Percentiles rank a stretch among this genome's conserved stretches.
These are phyloP conservation scores for Nigrospora osmanthi DNA, from an alignment of 2,329 filamentous ascomycete genomes.

Conservation along the genomic window DNA sequence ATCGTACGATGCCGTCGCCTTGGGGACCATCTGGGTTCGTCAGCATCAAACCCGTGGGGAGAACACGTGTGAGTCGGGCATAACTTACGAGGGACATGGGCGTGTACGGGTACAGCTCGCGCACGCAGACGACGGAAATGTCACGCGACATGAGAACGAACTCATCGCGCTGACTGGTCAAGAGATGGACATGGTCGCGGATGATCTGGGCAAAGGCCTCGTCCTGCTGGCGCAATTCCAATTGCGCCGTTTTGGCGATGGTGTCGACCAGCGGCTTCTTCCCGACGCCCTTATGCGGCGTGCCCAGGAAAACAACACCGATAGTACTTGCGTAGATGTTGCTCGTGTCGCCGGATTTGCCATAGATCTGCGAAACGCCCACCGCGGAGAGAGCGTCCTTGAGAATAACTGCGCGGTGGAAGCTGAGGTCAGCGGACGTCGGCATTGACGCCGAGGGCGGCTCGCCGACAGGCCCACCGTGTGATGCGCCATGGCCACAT, in stretches of 20 bases:
- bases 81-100: not conserved
- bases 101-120: not conserved
- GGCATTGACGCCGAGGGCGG: too few relatives aligned
- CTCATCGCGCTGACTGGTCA: not conserved
- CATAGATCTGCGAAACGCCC: not conserved
- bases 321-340: not conserved
- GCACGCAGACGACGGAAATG: slow-evolving; percentile 2
- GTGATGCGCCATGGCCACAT: too few relatives aligned
- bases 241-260: not conserved
- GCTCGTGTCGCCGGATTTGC: not conserved
- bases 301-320: slow-evolving; percentile 4
- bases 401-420: not conserved
- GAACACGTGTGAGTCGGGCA: not conserved
- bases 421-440: too few relatives aligned
- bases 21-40: not conserved
- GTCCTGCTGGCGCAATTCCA: not conserved
- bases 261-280: not conserved
- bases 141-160: not conserved
- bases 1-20: not conserved
- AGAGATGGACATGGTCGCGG: not conserved
- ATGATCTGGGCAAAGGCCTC: not conserved
- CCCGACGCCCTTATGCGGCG: not conserved
- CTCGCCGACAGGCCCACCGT: too few relatives aligned
- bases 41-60: not conserved
- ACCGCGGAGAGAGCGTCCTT: slow-evolving; percentile 2